Evolutionary conservation across 257 asterid species (phyloP).

Genomic region (Solanum piurae): DNA sequence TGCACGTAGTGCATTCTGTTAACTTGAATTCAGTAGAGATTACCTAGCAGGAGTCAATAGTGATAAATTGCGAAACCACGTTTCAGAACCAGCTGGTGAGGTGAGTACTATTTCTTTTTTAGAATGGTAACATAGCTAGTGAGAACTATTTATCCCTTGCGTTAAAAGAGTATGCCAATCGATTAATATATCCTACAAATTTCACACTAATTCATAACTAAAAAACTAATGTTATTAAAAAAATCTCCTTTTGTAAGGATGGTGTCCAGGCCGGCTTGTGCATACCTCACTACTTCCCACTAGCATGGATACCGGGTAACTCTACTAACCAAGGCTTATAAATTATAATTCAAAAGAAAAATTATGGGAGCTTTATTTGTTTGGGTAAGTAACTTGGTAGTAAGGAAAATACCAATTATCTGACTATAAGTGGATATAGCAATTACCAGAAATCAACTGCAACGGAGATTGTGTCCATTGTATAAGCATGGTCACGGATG

Average conservation of each 20-base stretch:
- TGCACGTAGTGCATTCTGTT: conserved; percentile 12
- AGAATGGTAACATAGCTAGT: background rate
- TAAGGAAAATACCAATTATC: background rate
- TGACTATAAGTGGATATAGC: background rate
- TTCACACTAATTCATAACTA: background rate
- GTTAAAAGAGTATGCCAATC: background rate
- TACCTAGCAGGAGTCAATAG: background rate
- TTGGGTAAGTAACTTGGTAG: background rate
- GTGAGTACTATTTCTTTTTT: background rate
- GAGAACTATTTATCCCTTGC: background rate
- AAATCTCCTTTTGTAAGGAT: background rate
- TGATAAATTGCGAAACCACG: background rate
- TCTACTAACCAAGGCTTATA: background rate
- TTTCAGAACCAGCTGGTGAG: background rate
- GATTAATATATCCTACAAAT: background rate
- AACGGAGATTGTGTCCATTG: conserved; percentile 94
- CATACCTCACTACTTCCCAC: background rate
- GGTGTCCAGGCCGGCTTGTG: background rate
- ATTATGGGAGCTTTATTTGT: background rate
- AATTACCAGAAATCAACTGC: conserved; percentile 86
- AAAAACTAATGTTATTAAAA: background rate
- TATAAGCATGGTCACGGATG: conserved; percentile 77
- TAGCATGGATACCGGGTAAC: background rate
- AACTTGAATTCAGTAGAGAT: background rate
- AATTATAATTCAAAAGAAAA: background rate